Base-by-base conservation (phyloP, 2,329 filamentous ascomycete genomes). In the Colletotrichum sp. region DNA sequence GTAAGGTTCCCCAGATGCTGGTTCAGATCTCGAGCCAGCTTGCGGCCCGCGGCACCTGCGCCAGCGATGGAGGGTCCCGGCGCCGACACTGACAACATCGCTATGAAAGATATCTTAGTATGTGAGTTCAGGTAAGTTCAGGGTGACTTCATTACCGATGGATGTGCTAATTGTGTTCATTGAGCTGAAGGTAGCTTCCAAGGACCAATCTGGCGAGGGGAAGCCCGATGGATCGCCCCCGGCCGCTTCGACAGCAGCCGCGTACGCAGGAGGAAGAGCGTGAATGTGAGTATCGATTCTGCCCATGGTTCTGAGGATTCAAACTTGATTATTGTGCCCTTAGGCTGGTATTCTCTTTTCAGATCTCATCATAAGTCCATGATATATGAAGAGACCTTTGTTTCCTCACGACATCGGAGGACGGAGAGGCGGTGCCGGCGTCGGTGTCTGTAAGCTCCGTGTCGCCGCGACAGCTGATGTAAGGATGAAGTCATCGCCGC, bases 151-250 rank as follows among this genome's bases (percentile, higher is more conserved):
- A 28, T 9, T 2, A 78, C 15, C 0, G 70, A 64, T 8, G 61
- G 71, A 70, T 6, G 69, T 71, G 1, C 68, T 66, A 15, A 71
- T 66, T 4, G 48, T 13, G n/a, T 77, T 48, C 74, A 76, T 78
- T 0, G 61, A 71, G 15, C 66, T 34, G 3, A 78, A 8, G 6
- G 74, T 61, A 0, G 30, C 70, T 12, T 76, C 73, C 7, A 79
- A 18, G 9, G 64, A 71, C 77, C 78, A 78, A 18, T 39, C 52
- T 7, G 75, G 77, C 3, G 61, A 77, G 7, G 66, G 68, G 9
- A 65, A 79, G 13, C 68, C 76, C 3, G 73, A 75, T 6, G 71
- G 70, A 6, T 79, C 78, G 0, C 78, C 77, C 6, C 74, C 78
- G 27, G 58, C 64, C 5, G 60, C 67, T 8, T 55, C 25, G 4